Percentiles rank a stretch among this genome's conserved stretches.
These are phyloP conservation scores for Petunia axillaris DNA, from an alignment of 257 asterid species.

Conservation along the genomic window DNA sequence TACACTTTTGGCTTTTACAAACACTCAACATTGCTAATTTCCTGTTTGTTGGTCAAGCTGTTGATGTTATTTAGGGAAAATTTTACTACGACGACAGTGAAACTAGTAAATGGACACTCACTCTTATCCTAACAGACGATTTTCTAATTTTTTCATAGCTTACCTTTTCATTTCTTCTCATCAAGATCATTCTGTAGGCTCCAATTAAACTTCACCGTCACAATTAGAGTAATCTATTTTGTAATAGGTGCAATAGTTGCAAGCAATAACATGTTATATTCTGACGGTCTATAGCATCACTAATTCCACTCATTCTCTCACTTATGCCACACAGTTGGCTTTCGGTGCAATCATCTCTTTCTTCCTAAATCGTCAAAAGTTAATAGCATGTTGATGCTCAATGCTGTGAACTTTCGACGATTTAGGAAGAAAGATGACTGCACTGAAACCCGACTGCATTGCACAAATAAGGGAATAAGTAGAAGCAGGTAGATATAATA, in stretches of 20 bases:
- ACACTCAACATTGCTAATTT: slow-evolving; percentile 44
- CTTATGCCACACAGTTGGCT: slow-evolving; percentile 84
- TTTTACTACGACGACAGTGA: slow-evolving; percentile 77
- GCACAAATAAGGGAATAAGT: slow-evolving; percentile 94
- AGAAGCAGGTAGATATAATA: slow-evolving; percentile 86
- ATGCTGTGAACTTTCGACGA: slow-evolving; percentile 62
- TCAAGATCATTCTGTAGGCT: slow-evolving; percentile 36
- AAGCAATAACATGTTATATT: slow-evolving; percentile 75
- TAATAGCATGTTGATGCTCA: slow-evolving; percentile 55
- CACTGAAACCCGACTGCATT: slow-evolving; percentile 77
- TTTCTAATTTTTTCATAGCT: slow-evolving; percentile 63
- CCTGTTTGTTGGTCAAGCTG: slow-evolving; percentile 72
- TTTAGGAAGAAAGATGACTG: slow-evolving; percentile 78
- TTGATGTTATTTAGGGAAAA: slow-evolving; percentile 67
- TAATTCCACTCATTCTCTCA: slow-evolving; percentile 84
- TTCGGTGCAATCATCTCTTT: slow-evolving; percentile 79
- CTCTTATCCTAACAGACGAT: slow-evolving; percentile 72
- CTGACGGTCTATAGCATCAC: slow-evolving; percentile 79
- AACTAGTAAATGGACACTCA: slow-evolving; percentile 76
- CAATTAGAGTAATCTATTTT: slow-evolving; percentile 42
- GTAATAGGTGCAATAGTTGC: slow-evolving; percentile 75
- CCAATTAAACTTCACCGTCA: slow-evolving; percentile 45
- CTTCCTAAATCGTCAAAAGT: slow-evolving; percentile 51
- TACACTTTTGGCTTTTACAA: slow-evolving; percentile 74
- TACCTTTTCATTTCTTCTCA: slow-evolving; percentile 51